Percentiles rank a stretch among this genome's conserved stretches.
phyloP scores from a whole-genome alignment of 2,329 filamentous ascomycete genomes.

The Chalaropsis thielavioides region DNA sequence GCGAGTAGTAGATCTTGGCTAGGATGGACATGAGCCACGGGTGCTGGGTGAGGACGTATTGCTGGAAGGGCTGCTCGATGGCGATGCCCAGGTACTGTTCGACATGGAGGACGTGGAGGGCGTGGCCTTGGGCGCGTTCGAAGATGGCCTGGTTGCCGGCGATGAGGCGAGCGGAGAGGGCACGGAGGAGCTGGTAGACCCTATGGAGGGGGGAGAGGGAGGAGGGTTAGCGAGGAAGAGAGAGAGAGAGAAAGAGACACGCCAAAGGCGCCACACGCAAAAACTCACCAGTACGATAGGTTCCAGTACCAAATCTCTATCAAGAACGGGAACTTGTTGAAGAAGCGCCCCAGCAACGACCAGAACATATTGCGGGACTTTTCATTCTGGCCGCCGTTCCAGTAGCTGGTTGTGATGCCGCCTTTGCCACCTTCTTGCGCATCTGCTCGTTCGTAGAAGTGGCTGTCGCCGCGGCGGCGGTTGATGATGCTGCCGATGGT shows the following conservation, averaged over 20 bases:
- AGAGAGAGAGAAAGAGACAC: too few species aligned
- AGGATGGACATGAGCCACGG: constrained; percentile 28
- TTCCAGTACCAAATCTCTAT: constrained; percentile 28
- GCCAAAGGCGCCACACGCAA: not conserved
- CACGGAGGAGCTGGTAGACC: constrained; percentile 32
- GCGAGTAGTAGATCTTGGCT: constrained; percentile 32
- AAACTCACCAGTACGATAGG: constrained; percentile 25
- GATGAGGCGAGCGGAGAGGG: constrained; percentile 30
- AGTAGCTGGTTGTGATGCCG: constrained; percentile 13
- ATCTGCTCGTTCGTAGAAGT: constrained; percentile 12
- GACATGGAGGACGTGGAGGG: constrained; percentile 28
- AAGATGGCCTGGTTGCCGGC: constrained; percentile 28
- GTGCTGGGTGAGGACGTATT: constrained; percentile 26
- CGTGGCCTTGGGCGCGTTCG: constrained; percentile 27
- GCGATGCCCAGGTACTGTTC: constrained; percentile 28
- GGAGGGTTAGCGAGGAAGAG: not conserved
- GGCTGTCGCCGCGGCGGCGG: constrained; percentile 8
- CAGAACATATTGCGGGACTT: constrained; percentile 18
- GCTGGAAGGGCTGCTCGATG: constrained; percentile 29
- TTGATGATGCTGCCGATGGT: constrained; percentile 11
- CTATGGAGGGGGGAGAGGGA: constrained; percentile 17
- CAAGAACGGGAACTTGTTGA: constrained; percentile 24
- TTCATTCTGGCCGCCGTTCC: constrained; percentile 7
- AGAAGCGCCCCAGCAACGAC: constrained; percentile 23
- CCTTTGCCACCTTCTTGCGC: constrained; percentile 8